Percentiles rank a stretch among this genome's conserved stretches.
Conservation (phyloP, 2,329 filamentous ascomycete genomes). For the Hirsutella minnesotensis region DNA sequence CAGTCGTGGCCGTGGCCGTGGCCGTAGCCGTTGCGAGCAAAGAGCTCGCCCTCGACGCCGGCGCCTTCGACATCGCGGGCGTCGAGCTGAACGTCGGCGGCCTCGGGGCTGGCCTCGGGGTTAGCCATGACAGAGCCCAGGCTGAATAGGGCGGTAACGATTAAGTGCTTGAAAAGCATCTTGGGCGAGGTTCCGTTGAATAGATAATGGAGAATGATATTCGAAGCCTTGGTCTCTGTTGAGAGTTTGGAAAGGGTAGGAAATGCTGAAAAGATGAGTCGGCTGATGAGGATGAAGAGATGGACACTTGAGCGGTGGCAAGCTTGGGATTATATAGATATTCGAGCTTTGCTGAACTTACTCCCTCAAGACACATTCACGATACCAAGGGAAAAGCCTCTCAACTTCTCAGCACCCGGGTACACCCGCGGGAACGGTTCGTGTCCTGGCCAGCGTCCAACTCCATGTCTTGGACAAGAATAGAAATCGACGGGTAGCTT, state of each 20-base stretch:
- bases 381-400: too few relatives aligned
- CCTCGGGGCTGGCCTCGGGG: neutral
- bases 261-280: neutral
- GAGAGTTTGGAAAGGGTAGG: neutral
- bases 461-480: too few relatives aligned
- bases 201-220: neutral
- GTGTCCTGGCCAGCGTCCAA: too few relatives aligned
- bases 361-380: too few relatives aligned
- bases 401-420: too few relatives aligned
- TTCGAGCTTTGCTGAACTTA: too few relatives aligned
- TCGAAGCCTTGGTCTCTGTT: neutral
- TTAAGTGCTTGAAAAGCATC: slow-evolving; percentile 2
- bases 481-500: too few relatives aligned
- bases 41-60: neutral
- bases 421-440: too few relatives aligned
- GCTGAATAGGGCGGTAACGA: neutral
- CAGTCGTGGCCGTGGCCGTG: neutral
- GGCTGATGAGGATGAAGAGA: too few relatives aligned
- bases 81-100: neutral
- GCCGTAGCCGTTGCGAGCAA: neutral
- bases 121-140: neutral
- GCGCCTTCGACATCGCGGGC: neutral
- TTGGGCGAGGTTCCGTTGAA: neutral
- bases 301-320: too few relatives aligned
- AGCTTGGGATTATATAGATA: too few relatives aligned